Evolutionary conservation across 352 stramenopile genomes (phyloP), one percentile per base, ranked within the genome.

Genomic region (Thalassiosira livingstoniorum): DNA sequence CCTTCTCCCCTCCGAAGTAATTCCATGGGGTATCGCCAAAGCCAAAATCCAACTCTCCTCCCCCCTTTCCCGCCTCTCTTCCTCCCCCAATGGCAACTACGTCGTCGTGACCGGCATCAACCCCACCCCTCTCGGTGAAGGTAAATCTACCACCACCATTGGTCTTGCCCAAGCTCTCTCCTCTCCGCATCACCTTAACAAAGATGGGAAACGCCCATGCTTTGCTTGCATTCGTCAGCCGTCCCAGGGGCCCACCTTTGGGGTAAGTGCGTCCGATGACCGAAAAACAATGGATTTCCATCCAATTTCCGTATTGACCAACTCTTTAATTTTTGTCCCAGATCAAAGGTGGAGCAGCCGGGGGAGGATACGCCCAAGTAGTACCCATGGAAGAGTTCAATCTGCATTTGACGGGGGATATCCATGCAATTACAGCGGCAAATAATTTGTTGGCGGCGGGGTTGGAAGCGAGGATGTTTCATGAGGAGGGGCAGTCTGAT

Each of bases 341-440:
- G n/a, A 98, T 99, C 83, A 99, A 99, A 89, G 96, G 96, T 13
- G 95, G 96, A 21, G 96, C 96, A 63, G 95, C 95, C 5, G 96
- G 95, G 10, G 94, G 95, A 42, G 94, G 97, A 32, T 98, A 98
- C 86, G 92, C 96, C 2, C 97, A 99, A 85, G 96, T 94, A 11
- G 83, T 91, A 25, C 94, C 95, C 32, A 98, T 97, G 97, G 97
- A 99, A 83, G 97, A 99, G 83, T 99, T 99, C 85, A 99, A 99
- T 90, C 89, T 99, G 78, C 98, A 99, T 82, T 82, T 99, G 55
- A 99, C 98, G 18, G 97, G 98, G 32, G 97, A 99, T 79, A 99
- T 99, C 79, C 97, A 99, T 74, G 97, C 97, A 29, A 98, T 99
- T 79, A 98, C 96, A 43, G 97, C 97, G 18, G 97, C 97, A 4